phyloP scores from a whole-genome alignment of 2,329 filamentous ascomycete species.

The Aspergillus eucalypticola region DNA sequence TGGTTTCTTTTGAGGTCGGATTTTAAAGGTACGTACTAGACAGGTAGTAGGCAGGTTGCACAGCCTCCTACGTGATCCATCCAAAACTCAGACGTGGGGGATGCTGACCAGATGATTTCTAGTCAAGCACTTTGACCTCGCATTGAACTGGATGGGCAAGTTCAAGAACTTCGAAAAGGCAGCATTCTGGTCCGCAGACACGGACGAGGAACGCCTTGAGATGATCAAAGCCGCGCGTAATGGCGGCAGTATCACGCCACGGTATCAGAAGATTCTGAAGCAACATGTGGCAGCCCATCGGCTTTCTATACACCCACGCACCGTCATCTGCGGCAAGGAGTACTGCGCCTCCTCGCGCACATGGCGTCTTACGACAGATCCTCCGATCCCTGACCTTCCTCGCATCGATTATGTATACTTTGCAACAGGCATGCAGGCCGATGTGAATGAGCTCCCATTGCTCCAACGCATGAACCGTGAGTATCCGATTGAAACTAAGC shows the following conservation, averaged over 20 bases:
- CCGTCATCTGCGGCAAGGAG: slow-evolving; percentile 53
- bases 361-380: slow-evolving; percentile 57
- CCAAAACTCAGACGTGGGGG: not conserved
- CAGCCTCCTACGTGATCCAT: not conserved
- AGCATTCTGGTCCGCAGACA: slow-evolving; percentile 74
- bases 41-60: slow-evolving; percentile 36
- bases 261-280: slow-evolving; percentile 67
- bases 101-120: not conserved
- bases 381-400: slow-evolving; percentile 53
- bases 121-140: slow-evolving; percentile 77
- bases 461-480: slow-evolving; percentile 60
- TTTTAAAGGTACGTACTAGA: slow-evolving; percentile 40
- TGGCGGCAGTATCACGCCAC: slow-evolving; percentile 74
- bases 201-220: slow-evolving; percentile 66
- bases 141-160: slow-evolving; percentile 77
- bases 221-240: slow-evolving; percentile 67
- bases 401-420: slow-evolving; percentile 70
- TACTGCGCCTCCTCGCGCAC: slow-evolving; percentile 53
- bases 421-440: slow-evolving; percentile 69
- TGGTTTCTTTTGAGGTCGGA: slow-evolving; percentile 67
- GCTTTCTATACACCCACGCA: slow-evolving; percentile 60
- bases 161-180: slow-evolving; percentile 77
- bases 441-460: slow-evolving; percentile 63
- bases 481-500: slow-evolving; percentile 62
- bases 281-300: slow-evolving; percentile 56